Evolutionary conservation across 768 basidiomycete genomes (phyloP).

Genomic region (Favolaschia claudopus): DNA sequence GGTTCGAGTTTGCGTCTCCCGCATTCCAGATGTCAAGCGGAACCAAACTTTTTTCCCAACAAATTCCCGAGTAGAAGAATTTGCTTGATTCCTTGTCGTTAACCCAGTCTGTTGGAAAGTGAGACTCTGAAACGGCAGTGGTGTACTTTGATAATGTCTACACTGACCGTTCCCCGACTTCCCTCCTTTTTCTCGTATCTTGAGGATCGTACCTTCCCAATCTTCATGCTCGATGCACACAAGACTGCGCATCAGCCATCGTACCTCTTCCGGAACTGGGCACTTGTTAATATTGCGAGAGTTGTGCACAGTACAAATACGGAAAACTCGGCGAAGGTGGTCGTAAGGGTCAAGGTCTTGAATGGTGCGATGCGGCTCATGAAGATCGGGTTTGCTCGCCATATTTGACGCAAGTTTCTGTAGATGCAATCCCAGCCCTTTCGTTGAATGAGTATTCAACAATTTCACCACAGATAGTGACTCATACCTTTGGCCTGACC

Average conservation of each 20-base stretch:
- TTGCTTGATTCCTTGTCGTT: constrained; percentile 16
- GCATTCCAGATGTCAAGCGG: constrained; percentile 27
- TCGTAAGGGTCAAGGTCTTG: background rate
- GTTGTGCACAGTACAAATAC: constrained; percentile 5
- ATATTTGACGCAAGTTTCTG: background rate
- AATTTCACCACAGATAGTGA: too few relatives aligned
- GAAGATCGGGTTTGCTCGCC: background rate
- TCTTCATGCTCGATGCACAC: background rate
- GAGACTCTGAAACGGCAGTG: background rate
- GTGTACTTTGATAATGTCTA: too few relatives aligned
- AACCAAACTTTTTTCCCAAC: constrained; percentile 30
- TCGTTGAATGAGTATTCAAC: background rate
- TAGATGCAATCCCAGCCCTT: background rate
- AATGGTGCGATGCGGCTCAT: background rate
- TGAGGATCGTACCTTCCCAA: constrained; percentile 5
- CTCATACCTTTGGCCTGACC: constrained; percentile 22
- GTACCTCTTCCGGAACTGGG: background rate
- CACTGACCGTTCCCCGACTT: constrained; percentile 8
- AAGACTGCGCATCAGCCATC: constrained; percentile 3
- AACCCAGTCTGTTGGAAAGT: constrained; percentile 26
- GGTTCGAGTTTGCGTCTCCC: constrained; percentile 22
- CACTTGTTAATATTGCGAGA: background rate
- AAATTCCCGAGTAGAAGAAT: constrained; percentile 26
- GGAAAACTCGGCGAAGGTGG: constrained; percentile 11
- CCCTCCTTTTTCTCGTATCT: background rate